Base-by-base conservation (phyloP, 768 basidiomycete species). In the Mycena metata region DNA sequence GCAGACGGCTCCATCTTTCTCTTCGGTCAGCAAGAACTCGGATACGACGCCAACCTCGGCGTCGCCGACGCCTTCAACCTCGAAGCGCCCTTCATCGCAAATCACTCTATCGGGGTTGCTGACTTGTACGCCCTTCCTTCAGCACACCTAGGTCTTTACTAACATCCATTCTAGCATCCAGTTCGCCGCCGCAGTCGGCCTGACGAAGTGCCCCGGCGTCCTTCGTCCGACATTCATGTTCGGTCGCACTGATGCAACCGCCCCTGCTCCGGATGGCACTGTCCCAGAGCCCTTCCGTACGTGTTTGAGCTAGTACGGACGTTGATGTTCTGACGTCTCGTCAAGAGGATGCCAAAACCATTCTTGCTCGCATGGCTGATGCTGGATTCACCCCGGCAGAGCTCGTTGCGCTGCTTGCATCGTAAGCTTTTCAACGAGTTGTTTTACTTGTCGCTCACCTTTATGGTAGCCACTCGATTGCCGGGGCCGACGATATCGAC, bases 1-100 rank as follows among this genome's bases (percentile, higher is more conserved):
- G 63, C 63, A 55, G 80, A 82, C 63, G 81, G 79, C 36, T 81
- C 80, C 2, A 79, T 81, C 54, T 75, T 79, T 60, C 43, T 72
- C 23, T 82, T 82, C 69, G 41, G 52, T 6, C 72, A 76, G n/a
- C 71, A 75, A 46, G 81, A 80, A 67, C 70, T 73, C 24, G 57
- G 67, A 35, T 81, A 75, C 60, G 55, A 68, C 8, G 79, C 78
- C 12, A 79, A 79, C 61, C 64, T 55, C 47, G 78, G 79, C 33
- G 69, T 80, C 49, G 78, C 77, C 66, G 76, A 78, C n/a, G 72
- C 75, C 46, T 69, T 76, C 42, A 63, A 64, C 7, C 64, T 55
- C 19, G 67, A 80, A 66, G 55, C 52, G 26, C 75, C 72, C 12
- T 72, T 79, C 70, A 59, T 75, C 39, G 47, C 45, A 24, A 68